phyloP scores from a whole-genome alignment of 2,329 filamentous ascomycete species.

The Cladophialophora yegresii region DNA sequence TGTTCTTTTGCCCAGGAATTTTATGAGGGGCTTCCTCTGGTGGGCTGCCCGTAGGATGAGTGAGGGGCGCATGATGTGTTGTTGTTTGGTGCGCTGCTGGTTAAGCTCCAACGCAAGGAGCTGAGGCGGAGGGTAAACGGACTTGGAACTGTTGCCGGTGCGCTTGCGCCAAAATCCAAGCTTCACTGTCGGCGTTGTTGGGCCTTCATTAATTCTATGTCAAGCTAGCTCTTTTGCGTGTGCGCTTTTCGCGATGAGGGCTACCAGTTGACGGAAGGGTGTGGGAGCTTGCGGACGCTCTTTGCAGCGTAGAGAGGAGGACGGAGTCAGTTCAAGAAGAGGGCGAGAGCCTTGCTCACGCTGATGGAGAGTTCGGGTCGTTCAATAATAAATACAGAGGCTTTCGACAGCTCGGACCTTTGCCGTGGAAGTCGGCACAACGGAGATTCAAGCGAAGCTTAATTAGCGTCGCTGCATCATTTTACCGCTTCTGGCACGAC shows the following conservation, averaged over 20 bases:
- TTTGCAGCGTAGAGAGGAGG: not conserved
- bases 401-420: conserved; percentile 6
- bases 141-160: not conserved
- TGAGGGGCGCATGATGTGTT: conserved; percentile 45
- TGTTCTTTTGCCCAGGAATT: conserved; percentile 53
- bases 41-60: conserved; percentile 45
- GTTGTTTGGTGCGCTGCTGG: not conserved
- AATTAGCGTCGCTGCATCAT: not conserved
- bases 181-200: not conserved
- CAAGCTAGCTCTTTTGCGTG: not conserved
- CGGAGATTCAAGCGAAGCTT: not conserved
- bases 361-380: not conserved
- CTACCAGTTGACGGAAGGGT: not conserved
- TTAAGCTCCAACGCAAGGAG: conserved; percentile 8
- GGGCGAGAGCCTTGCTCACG: not conserved
- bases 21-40: conserved; percentile 52
- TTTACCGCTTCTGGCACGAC: conserved; percentile 13
- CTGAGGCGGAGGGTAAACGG: conserved; percentile 4
- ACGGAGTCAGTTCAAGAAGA: not conserved
- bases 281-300: not conserved
- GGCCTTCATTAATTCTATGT: not conserved
- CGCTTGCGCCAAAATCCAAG: not conserved
- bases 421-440: not conserved
- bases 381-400: not conserved
- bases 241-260: not conserved